Evolutionary conservation across 208 protist species (phyloP).

Genomic region (Kentomonas sorsogonicus): DNA sequence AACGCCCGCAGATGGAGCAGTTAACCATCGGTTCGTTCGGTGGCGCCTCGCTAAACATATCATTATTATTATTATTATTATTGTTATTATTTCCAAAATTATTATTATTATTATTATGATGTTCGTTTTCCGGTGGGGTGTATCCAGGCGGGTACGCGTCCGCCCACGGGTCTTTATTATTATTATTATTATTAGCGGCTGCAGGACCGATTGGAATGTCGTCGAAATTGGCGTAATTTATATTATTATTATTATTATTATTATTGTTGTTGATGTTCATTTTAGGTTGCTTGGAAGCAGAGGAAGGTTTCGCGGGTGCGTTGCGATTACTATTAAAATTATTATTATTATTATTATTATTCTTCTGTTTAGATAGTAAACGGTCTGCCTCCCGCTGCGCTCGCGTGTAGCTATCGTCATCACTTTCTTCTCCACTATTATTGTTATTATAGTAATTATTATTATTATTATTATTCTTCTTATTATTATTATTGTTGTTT

Average conservation of each 20-base stretch:
- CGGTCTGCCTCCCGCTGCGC: neutral
- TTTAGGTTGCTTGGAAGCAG: too few species aligned
- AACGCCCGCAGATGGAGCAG: slow-evolving; percentile 61
- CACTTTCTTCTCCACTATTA: too few species aligned
- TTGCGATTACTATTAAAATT: slow-evolving; percentile 8
- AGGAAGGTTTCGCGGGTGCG: too few species aligned
- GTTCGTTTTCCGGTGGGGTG: slow-evolving; percentile 11
- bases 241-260: slow-evolving; percentile 12
- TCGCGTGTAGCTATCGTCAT: neutral
- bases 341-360: slow-evolving; percentile 7
- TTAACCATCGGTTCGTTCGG: slow-evolving; percentile 42
- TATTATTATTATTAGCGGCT: slow-evolving; percentile 20
- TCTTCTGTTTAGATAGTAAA: too few species aligned
- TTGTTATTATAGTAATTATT: neutral
- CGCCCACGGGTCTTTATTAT: slow-evolving; percentile 24
- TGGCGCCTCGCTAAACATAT: too few species aligned
- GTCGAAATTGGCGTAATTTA: slow-evolving; percentile 41
- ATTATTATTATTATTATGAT: neutral
- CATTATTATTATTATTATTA: neutral
- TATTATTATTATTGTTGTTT: slow-evolving; percentile 8
- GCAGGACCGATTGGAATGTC: slow-evolving; percentile 39
- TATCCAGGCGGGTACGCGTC: slow-evolving; percentile 39
- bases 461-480: slow-evolving; percentile 2
- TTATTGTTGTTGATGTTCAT: neutral
- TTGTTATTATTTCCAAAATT: neutral